Evolutionary conservation across 2,329 filamentous ascomycete genomes (phyloP).

Genomic region (Fusarium chlamydosporum): DNA sequence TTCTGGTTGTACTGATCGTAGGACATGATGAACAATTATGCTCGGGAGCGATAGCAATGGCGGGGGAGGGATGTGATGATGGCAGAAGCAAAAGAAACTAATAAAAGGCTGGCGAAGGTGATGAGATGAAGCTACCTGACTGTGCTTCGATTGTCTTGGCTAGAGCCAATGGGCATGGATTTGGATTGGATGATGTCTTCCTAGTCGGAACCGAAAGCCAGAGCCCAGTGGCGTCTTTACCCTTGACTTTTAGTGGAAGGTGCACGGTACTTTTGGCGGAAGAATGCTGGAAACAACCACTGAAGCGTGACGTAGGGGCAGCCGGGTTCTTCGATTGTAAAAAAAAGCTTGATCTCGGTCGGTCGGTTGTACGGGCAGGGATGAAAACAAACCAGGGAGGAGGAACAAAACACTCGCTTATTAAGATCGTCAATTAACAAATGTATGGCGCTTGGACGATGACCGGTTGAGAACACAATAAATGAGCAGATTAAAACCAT

Average conservation of each 20-base stretch:
- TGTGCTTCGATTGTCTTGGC: constrained; percentile 39
- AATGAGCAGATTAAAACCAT: background rate
- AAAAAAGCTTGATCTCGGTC: constrained; percentile 37
- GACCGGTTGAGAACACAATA: background rate
- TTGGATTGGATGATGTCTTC: constrained; percentile 23
- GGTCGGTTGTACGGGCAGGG: constrained; percentile 2
- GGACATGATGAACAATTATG: constrained; percentile 64
- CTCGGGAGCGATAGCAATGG: constrained; percentile 41
- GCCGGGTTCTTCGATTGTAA: constrained; percentile 12
- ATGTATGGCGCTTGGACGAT: background rate
- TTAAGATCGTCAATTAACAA: constrained; percentile 26
- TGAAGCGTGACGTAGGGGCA: constrained; percentile 40
- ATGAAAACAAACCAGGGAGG: constrained; percentile 10
- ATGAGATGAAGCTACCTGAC: constrained; percentile 41
- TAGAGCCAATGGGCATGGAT: constrained; percentile 8
- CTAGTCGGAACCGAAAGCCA: constrained; percentile 13
- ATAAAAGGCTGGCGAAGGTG: constrained; percentile 36
- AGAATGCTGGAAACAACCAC: constrained; percentile 18
- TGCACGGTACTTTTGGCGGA: constrained; percentile 30
- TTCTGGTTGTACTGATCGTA: constrained; percentile 75
- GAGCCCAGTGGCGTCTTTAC: constrained; percentile 21
- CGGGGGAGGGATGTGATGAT: constrained; percentile 40
- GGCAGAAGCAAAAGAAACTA: constrained; percentile 43
- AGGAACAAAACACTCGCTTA: constrained; percentile 31
- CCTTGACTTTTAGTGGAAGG: constrained; percentile 31